A percentile compares a stretch with the other conserved stretches of the same genome.
Conservation (phyloP, 352 stramenopile species). For the Phytophthora macrochlamydospora region DNA sequence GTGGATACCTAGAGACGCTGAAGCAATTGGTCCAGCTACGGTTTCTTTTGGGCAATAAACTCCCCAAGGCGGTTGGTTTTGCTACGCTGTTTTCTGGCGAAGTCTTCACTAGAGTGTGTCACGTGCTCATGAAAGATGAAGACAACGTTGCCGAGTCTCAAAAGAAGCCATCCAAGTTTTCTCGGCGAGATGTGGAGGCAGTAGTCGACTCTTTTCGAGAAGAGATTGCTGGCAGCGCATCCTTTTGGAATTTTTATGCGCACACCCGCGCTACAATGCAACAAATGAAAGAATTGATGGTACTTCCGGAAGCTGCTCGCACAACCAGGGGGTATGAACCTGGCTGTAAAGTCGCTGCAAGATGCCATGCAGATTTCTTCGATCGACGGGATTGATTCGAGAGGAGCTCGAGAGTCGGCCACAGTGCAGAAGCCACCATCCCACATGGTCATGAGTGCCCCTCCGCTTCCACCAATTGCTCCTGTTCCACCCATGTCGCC, state of each 20-base stretch:
- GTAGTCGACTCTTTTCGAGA: conserved; percentile 29
- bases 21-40: conserved; percentile 64
- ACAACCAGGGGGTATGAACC: conserved; percentile 15
- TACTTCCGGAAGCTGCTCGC: conserved; percentile 18
- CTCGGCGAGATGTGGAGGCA: conserved; percentile 31
- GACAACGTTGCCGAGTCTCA: conserved; percentile 13
- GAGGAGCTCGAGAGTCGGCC: background rate
- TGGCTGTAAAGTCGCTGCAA: conserved; percentile 21
- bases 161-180: conserved; percentile 11
- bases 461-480: conserved; percentile 6
- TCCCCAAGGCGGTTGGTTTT: conserved; percentile 41
- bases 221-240: conserved; percentile 18
- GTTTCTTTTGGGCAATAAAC: conserved; percentile 51
- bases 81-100: conserved; percentile 67
- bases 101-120: conserved; percentile 63
- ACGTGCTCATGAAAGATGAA: conserved; percentile 34
- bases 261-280: conserved; percentile 35
- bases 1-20: conserved; percentile 56
- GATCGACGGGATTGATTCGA: background rate
- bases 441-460: background rate
- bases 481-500: conserved; percentile 9
- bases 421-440: background rate
- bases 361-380: conserved; percentile 19
- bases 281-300: conserved; percentile 35
- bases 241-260: conserved; percentile 41